These are phyloP conservation scores for Pestalotiopsis sp. DNA, from an alignment of 2,329 filamentous ascomycete genomes.

Conservation along the genomic window DNA sequence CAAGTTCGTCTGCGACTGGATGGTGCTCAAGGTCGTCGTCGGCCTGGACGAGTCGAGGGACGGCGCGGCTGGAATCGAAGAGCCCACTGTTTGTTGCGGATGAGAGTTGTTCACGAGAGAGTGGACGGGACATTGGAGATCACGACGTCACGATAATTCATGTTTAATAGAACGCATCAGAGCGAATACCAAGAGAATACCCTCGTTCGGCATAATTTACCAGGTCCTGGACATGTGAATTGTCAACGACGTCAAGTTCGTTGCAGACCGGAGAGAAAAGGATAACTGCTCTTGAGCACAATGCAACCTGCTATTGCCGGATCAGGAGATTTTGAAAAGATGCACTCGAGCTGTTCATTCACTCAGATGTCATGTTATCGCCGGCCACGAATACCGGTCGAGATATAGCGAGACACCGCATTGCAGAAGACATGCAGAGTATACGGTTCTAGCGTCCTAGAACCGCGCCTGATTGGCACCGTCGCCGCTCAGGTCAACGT, in stretches of 20 bases:
- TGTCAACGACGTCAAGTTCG: not conserved
- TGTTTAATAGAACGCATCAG: not conserved
- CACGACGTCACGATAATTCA: not conserved
- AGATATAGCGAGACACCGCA: no score
- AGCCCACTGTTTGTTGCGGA: conserved; percentile 50
- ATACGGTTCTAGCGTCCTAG: not conserved
- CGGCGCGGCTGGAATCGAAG: conserved; percentile 38
- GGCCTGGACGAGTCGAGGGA: conserved; percentile 22
- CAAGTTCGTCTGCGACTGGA: conserved; percentile 58
- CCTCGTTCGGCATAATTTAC: not conserved
- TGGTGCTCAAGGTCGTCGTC: conserved; percentile 43
- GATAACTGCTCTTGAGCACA: no score
- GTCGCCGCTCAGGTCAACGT: not conserved
- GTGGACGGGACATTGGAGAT: not conserved
- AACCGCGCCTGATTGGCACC: not conserved
- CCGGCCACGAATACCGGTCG: no score
- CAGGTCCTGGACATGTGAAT: not conserved
- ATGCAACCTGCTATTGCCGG: no score
- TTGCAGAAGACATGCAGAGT: not conserved
- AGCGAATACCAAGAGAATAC: not conserved
- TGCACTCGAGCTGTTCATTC: no score
- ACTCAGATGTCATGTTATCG: no score
- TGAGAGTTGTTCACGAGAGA: conserved; percentile 13
- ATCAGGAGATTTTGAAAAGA: no score
- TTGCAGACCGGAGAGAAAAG: not conserved